Base-by-base conservation (phyloP, 805 yeast genomes). In the Myxozyma kluyveri region DNA sequence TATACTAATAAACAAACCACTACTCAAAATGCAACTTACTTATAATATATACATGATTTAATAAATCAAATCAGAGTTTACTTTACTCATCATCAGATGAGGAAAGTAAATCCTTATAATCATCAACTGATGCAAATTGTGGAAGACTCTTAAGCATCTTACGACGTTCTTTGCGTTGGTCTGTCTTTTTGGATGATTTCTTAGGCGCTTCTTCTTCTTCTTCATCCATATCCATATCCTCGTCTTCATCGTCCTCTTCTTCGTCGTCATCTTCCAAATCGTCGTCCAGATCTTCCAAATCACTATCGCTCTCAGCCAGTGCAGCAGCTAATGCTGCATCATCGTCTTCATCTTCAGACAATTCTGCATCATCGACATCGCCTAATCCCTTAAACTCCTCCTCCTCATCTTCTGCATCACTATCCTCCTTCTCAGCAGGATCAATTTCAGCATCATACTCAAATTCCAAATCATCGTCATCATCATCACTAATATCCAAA, bases 61-160 rank as follows among this genome's bases (percentile, higher is more conserved):
- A 5, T 18, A 18, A 26, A 19, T 12, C 6, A n/a, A 14, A 10
- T 17, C n/a, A 31, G 35, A 17, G 56, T 31, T 61, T 63, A 37
- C 71, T 77, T 44, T 82, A 86, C 46, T 80, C 81, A 29, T 75
- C 75, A 48, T 79, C 82, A 26, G 76, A 76, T 67, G 9, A 9
- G 33, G 33, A 29, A 9, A 86, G 70, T 61, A 82, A 83, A 65
- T 86, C 75, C 24, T 91, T 83, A 66, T 88, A 89, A 56, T 86
- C 96, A 38, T 86, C 96, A 7, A 83, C 95, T 42, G 89, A 83
- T 1, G 96, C 97, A 72, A 88, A 90, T 19, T 82, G 75, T 21
- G 97, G 97, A 54, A 90, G 72, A 42, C 77, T 80, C 64, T 79
- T 82, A 63, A 86, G 71, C 67, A 79, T 82, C 50, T 59, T 27